phyloP scores from a whole-genome alignment of 257 asterid species.

The Nicotiana noctiflora region DNA sequence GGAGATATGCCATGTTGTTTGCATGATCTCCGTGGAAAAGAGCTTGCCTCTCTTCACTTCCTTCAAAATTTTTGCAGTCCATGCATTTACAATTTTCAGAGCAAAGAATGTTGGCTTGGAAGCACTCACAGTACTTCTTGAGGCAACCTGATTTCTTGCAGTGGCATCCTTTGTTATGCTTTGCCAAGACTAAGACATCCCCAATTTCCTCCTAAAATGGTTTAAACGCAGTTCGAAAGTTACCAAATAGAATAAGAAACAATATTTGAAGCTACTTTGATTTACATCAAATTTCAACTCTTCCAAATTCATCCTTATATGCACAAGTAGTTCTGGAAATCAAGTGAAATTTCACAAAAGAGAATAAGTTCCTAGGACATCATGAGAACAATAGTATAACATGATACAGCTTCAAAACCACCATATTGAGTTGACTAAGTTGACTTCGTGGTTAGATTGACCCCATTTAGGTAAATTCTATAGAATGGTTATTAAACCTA shows the following conservation, averaged over 20 bases:
- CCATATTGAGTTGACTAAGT: background rate
- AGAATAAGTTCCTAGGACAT: background rate
- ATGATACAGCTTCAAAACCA: background rate
- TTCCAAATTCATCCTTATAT: background rate
- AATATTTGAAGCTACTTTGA: background rate
- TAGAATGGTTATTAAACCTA: too few relatives aligned
- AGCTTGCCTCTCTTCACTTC: constrained; percentile 89
- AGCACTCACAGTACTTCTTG: constrained; percentile 90
- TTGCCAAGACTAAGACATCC: constrained; percentile 52
- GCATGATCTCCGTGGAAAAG: constrained; percentile 79
- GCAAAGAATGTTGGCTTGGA: constrained; percentile 92
- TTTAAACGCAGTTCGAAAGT: background rate
- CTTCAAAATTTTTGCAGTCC: constrained; percentile 94
- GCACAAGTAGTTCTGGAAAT: background rate
- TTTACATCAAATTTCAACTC: background rate
- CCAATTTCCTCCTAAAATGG: constrained; percentile 57
- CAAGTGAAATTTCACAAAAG: background rate
- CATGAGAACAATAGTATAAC: background rate
- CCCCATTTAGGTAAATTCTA: too few relatives aligned
- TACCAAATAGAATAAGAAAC: constrained; percentile 10
- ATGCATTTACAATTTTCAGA: constrained; percentile 89
- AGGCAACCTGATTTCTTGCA: constrained; percentile 98
- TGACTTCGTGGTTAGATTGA: background rate
- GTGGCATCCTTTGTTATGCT: constrained; percentile 91
- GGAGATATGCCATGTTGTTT: constrained; percentile 55